phyloP scores from a whole-genome alignment of 75 land plant species.

The Pinus taeda region DNA sequence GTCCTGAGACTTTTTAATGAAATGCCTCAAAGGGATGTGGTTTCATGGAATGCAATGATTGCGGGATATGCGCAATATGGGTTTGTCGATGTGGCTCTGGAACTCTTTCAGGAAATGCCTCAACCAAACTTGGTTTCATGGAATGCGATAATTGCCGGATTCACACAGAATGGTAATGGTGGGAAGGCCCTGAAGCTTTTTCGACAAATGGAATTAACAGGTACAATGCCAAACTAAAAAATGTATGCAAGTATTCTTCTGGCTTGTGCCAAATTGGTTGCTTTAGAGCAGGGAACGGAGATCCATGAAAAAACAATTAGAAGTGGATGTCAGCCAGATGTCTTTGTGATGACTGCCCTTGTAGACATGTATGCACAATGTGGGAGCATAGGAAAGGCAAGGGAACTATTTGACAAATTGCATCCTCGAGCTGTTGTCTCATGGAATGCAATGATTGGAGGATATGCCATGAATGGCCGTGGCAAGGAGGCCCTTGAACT shows the following conservation, averaged over 20 bases:
- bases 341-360: slow-evolving; percentile 35
- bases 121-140: slow-evolving; percentile 46
- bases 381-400: slow-evolving; percentile 26
- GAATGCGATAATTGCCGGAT: slow-evolving; percentile 65
- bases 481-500: slow-evolving; percentile 29
- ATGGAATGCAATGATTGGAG: slow-evolving; percentile 63
- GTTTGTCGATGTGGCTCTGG: slow-evolving; percentile 26
- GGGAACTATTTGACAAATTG: slow-evolving; percentile 33
- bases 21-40: slow-evolving; percentile 13
- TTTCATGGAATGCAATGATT: slow-evolving; percentile 41
- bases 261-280: slow-evolving; percentile 44
- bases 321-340: slow-evolving; percentile 5
- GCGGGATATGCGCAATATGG: slow-evolving; percentile 58
- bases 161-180: slow-evolving; percentile 24
- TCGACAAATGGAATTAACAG: slow-evolving; percentile 27
- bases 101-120: slow-evolving; percentile 32
- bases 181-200: slow-evolving; percentile 43
- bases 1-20: slow-evolving; percentile 23
- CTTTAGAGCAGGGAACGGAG: slow-evolving; percentile 51
- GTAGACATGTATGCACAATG: slow-evolving; percentile 23
- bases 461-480: slow-evolving; percentile 46
- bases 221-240: slow-evolving; percentile 32
- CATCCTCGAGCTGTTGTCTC: slow-evolving; percentile 15
- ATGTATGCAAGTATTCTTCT: slow-evolving; percentile 44
- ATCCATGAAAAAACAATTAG: slow-evolving; percentile 40